Base-by-base conservation (phyloP, 2,329 filamentous ascomycete species). In the Capronia epimyces region DNA sequence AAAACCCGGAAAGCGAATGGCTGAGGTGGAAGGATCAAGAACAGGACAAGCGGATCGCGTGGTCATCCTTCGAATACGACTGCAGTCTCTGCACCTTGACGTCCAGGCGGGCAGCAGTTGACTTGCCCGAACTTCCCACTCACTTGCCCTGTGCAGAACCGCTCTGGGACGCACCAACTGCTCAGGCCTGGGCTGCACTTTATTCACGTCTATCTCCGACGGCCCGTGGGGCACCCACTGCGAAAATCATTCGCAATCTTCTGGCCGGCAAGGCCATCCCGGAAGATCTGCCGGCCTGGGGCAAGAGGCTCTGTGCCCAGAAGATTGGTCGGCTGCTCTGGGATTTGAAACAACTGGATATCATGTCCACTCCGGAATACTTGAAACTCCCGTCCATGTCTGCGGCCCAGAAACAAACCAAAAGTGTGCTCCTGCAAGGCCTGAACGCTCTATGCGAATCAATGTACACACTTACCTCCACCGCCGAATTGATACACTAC, bases 291-390 rank as follows among this genome's bases (percentile, higher is more conserved):
- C 54, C 54, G 4, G 50, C 54, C 16, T 57, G 54, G 54, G 45
- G 50, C 27, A 57, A 54, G 41, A 53, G 54, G 36, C 54, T 57
- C 8, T 57, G 54, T 34, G 50, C 46, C 18, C 54, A 57, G 32
- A 53, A 36, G 24, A 57, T 57, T 43, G 54, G 54, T n/a, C 54
- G 54, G 20, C 45, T 57, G n/a, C 42, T 57, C 9, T 57, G 54
- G 54, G 54, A 57, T n/a, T 39, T 57, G 27, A 57, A 57, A 31
- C 54, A 57, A 24, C 29, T 57, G 16, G 54, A 57, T 29, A 53
- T 57, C 18, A 51, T 57, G 50, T 49, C 50, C 24, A 57, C 50
- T 10, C 31, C 46, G 7, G 54, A 57, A 24, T 51, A 53, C 18
- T 42, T 57, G 7, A 48, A 48, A 29, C 45, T 57, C 7, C 50